phyloP scores from a whole-genome alignment of 2,329 filamentous ascomycete genomes.

The Neonectria coccinea region DNA sequence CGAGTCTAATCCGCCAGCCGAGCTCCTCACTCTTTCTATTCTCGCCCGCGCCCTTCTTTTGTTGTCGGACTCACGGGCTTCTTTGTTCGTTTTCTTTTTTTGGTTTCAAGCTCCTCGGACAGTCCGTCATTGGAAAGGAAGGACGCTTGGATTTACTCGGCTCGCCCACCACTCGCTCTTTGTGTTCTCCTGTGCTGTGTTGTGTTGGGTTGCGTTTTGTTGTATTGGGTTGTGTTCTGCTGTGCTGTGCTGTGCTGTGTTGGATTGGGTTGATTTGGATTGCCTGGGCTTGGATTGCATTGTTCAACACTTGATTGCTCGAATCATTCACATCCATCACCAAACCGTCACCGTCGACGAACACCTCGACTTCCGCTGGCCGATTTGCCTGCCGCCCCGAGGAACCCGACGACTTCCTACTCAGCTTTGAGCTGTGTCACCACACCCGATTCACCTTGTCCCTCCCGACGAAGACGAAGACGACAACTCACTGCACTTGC shows the following conservation, averaged over 20 bases:
- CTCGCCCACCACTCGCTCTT: conserved; percentile 20
- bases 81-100: conserved; percentile 28
- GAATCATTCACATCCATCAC: conserved; percentile 16
- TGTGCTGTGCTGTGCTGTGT: conserved; percentile 18
- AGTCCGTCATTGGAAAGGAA: conserved; percentile 16
- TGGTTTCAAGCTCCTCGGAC: conserved; percentile 30
- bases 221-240: background rate
- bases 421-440: conserved; percentile 38
- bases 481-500: conserved; percentile 18
- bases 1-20: conserved; percentile 20
- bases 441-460: conserved; percentile 35
- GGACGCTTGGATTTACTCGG: conserved; percentile 3
- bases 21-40: conserved; percentile 31
- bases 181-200: conserved; percentile 14
- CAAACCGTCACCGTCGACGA: conserved; percentile 13
- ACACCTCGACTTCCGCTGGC: conserved; percentile 18
- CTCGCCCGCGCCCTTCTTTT: conserved; percentile 28
- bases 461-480: conserved; percentile 9
- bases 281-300: conserved; percentile 13
- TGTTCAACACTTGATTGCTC: conserved; percentile 12
- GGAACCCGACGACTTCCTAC: conserved; percentile 20
- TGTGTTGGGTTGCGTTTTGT: conserved; percentile 3
- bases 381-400: conserved; percentile 12
- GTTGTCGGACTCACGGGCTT: conserved; percentile 19
- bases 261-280: conserved; percentile 16